A percentile compares a stretch with the other conserved stretches of the same genome.
These are phyloP conservation scores for Xylaria sp. DNA, from an alignment of 2,329 filamentous ascomycete species.

Conservation along the genomic window DNA sequence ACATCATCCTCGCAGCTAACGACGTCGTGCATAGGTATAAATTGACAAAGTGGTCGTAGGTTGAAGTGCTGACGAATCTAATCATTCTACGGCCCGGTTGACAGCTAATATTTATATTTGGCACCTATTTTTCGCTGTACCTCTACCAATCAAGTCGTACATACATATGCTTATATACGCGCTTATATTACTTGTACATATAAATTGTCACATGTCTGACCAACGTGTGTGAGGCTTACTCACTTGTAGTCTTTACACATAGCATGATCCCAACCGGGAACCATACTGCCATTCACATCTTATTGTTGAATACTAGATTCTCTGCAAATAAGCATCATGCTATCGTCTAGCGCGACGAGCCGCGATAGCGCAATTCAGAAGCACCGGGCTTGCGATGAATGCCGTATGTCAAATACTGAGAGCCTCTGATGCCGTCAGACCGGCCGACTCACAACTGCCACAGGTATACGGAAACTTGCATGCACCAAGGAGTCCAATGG, in stretches of 20 bases:
- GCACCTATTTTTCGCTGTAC: background rate
- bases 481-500: slow-evolving; percentile 71
- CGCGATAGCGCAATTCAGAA: slow-evolving; percentile 53
- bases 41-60: no score
- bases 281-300: background rate
- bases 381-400: slow-evolving; percentile 74
- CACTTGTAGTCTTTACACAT: background rate
- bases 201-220: slow-evolving; percentile 1
- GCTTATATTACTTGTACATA: background rate
- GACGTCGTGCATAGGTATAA: no score
- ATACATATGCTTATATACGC: background rate
- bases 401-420: slow-evolving; percentile 61
- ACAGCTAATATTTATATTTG: background rate
- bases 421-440: slow-evolving; percentile 4
- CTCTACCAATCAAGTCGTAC: background rate
- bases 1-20: no score
- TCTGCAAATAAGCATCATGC: slow-evolving; percentile 6
- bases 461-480: slow-evolving; percentile 72
- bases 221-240: background rate
- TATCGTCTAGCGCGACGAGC: slow-evolving; percentile 30
- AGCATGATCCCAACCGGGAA: background rate
- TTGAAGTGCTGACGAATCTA: background rate
- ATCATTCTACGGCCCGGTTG: background rate
- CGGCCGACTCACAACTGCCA: slow-evolving; percentile 21
- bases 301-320: slow-evolving; percentile 4